These are phyloP conservation scores for Trypanosoma cruzi DNA, from an alignment of 208 protist species.

Conservation along the genomic window DNA sequence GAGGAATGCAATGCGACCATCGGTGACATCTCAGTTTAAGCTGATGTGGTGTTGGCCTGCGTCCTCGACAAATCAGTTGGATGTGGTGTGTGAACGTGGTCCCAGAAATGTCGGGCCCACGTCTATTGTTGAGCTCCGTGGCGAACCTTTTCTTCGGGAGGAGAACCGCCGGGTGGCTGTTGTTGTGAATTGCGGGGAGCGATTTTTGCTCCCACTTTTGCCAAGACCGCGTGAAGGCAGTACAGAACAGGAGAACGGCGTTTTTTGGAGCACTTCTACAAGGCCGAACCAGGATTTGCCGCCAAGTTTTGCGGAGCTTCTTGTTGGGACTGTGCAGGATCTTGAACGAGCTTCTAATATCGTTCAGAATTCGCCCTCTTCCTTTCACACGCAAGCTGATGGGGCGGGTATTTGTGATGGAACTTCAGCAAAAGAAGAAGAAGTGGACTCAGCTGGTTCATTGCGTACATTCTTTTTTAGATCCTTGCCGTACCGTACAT, in stretches of 20 bases:
- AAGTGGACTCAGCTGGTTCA: background rate
- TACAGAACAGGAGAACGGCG: background rate
- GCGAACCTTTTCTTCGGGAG: slow-evolving; percentile 20
- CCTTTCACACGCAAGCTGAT: background rate
- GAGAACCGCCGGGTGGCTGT: slow-evolving; percentile 36
- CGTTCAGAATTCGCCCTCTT: slow-evolving; percentile 2
- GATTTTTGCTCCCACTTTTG: slow-evolving; percentile 32
- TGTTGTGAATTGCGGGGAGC: slow-evolving; percentile 44
- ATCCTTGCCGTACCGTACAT: slow-evolving; percentile 56
- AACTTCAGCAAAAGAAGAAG: background rate
- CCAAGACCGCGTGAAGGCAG: slow-evolving; percentile 13
- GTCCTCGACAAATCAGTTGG: background rate
- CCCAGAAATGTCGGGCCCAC: slow-evolving; percentile 3
- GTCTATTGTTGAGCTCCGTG: slow-evolving; percentile 26
- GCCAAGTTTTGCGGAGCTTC: slow-evolving; percentile 44
- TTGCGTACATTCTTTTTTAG: slow-evolving; percentile 46
- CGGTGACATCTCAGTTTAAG: slow-evolving; percentile 47
- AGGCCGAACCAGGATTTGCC: slow-evolving; percentile 13
- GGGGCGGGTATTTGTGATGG: background rate
- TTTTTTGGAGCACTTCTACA: slow-evolving; percentile 32
- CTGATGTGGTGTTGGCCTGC: slow-evolving; percentile 61
- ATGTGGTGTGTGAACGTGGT: background rate
- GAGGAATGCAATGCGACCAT: slow-evolving; percentile 40
- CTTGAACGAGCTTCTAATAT: slow-evolving; percentile 32
- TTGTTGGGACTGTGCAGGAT: slow-evolving; percentile 46